Evolutionary conservation across 345 rosid species (phyloP).

Genomic region (Camelina hispida): DNA sequence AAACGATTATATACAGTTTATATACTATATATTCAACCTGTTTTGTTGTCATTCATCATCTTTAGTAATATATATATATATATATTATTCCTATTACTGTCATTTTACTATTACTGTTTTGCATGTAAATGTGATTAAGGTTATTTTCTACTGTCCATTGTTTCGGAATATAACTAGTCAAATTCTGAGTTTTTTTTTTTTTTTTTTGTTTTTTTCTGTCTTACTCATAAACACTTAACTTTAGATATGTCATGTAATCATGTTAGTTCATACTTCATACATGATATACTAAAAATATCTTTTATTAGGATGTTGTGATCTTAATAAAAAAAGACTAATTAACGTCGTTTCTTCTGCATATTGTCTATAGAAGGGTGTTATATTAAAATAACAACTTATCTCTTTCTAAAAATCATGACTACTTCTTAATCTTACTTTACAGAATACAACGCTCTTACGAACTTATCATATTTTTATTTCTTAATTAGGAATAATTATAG

Average conservation of each 20-base stretch:
- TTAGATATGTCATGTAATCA: no score
- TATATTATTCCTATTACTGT: neutral
- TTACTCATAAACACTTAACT: no score
- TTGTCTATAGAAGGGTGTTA: neutral
- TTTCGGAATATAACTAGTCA: neutral
- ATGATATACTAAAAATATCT: no score
- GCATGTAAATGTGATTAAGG: neutral
- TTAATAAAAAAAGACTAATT: neutral
- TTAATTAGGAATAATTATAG: no score
- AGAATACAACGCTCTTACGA: slow-evolving; percentile 11
- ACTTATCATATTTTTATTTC: slow-evolving; percentile 1
- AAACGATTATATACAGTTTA: no score
- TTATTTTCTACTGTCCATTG: neutral
- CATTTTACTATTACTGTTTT: slow-evolving; percentile 1
- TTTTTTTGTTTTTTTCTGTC: no score
- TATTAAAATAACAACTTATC: slow-evolving; percentile 14
- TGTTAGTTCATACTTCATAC: no score
- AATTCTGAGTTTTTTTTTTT: neutral
- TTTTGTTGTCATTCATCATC: neutral
- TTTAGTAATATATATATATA: neutral
- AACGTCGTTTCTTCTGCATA: neutral
- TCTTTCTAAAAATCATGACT: slow-evolving; percentile 30
- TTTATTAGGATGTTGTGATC: neutral
- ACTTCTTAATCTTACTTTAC: slow-evolving; percentile 24
- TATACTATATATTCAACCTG: no score